Percentiles rank a stretch among this genome's conserved stretches.
Conservation (phyloP, 371 early-diverging fungal species). For the Cokeromyces recurvatus region DNA sequence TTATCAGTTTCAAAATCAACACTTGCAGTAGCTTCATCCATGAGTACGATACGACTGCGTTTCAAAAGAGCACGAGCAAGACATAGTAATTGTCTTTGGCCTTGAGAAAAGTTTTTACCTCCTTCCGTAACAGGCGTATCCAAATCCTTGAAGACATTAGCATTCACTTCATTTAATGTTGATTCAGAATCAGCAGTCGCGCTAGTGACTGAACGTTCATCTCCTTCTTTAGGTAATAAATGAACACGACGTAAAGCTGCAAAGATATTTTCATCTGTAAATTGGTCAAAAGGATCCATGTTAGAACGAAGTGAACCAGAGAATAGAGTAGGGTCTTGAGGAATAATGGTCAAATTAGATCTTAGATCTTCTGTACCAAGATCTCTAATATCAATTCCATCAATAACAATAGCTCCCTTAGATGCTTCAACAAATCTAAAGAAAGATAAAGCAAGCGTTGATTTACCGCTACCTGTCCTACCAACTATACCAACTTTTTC, state of each 20-base stretch:
- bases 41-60: constrained; percentile 42
- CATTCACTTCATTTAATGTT: constrained; percentile 14
- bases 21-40: constrained; percentile 60
- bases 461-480: constrained; percentile 77
- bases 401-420: constrained; percentile 66
- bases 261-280: constrained; percentile 62
- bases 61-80: constrained; percentile 75
- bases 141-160: constrained; percentile 20
- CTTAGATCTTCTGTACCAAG: constrained; percentile 71
- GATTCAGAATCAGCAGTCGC: constrained; percentile 14
- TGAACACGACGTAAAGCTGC: constrained; percentile 54
- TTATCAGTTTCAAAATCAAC: constrained; percentile 65
- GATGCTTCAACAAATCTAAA: constrained; percentile 70
- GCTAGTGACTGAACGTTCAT: not conserved
- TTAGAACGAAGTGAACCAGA: constrained; percentile 63
- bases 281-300: constrained; percentile 62
- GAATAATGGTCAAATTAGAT: constrained; percentile 66
- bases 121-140: constrained; percentile 51
- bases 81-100: constrained; percentile 80
- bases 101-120: constrained; percentile 76
- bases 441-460: constrained; percentile 67
- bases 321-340: constrained; percentile 72
- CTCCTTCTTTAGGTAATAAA: constrained; percentile 16
- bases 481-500: constrained; percentile 67
- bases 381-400: constrained; percentile 66